Evolutionary conservation across 2,329 filamentous ascomycete species (phyloP).

Genomic region (Phaeosphaeria sp.): DNA sequence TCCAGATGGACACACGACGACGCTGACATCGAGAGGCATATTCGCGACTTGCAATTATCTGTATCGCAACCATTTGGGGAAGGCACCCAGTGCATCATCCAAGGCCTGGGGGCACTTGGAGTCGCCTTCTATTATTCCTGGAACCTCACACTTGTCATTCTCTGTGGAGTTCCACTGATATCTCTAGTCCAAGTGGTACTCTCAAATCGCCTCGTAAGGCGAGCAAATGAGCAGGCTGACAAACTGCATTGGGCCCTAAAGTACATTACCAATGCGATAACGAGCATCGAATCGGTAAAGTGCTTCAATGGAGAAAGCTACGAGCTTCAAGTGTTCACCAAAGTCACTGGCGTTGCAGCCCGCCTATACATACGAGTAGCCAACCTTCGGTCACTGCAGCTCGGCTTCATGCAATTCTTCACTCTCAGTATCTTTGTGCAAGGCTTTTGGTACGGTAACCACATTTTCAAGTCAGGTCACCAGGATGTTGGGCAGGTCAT

Average conservation of each 20-base stretch:
- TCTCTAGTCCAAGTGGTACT: conserved; percentile 66
- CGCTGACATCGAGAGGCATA: conserved; percentile 65
- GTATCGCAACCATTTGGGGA: conserved; percentile 81
- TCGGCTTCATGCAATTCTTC: conserved; percentile 76
- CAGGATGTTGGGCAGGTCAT: conserved; percentile 72
- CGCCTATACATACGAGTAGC: conserved; percentile 72
- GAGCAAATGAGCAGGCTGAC: conserved; percentile 72
- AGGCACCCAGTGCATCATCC: conserved; percentile 68
- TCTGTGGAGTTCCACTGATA: conserved; percentile 75
- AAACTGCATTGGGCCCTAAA: conserved; percentile 76
- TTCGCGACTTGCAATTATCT: conserved; percentile 80
- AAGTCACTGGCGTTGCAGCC: conserved; percentile 64
- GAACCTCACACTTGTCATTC: conserved; percentile 80
- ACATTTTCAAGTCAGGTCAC: conserved; percentile 67
- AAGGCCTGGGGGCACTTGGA: conserved; percentile 68
- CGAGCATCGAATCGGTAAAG: conserved; percentile 84
- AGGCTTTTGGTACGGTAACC: conserved; percentile 87
- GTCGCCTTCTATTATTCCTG: conserved; percentile 83
- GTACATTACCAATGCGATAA: conserved; percentile 71
- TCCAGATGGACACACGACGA: conserved; percentile 8
- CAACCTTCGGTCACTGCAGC: conserved; percentile 72
- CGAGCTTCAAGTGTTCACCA: conserved; percentile 71
- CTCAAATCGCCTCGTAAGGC: conserved; percentile 66
- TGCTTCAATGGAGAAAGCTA: conserved; percentile 77
- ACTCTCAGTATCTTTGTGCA: conserved; percentile 81